Evolutionary conservation across 805 yeast genomes (phyloP), one percentile per base, ranked within the genome.

Genomic region (Starmerella khaoyaiensis): DNA sequence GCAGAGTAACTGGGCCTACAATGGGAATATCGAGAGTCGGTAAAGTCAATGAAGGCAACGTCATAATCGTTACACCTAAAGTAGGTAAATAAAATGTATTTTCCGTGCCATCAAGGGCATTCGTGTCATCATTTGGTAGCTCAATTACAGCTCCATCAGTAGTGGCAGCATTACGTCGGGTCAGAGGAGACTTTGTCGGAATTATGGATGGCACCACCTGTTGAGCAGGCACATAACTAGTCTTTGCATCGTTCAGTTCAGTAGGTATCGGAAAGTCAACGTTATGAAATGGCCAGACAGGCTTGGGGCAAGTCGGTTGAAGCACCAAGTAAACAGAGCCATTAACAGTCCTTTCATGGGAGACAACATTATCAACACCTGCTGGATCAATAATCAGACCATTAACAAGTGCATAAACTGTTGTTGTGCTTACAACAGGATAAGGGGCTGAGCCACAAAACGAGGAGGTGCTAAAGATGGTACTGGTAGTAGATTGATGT

Each of bases 231-330:
- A 17, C 17, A 12, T 15, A 21, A 12, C 21, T 18, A 9, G 23
- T 7, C 6, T 6, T 16, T 4, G 16, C 19, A 16, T 4, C 10
- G 3, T 22, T 9, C n/a, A 21, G 16, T n/a, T n/a, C n/a, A 11
- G 23, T 12, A 8, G 11, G 15, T 22, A 16, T 25, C 23, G 40
- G 39, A 14, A 28, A 27, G 4, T 22, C 19, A 8, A 31, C 15
- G 24, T 36, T 24, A 15, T 36, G n/a, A 25, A 30, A 40, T 1
- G 44, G 44, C 44, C 44, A 40, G 2, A 28, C 44, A 3, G 44
- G 44, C 4, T 23, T 20, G 2, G 21, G 8, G 12, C 24, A 16
- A 5, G 36, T 14, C 4, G 36, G 9, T 11, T 17, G 21, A 15
- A 31, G 10, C n/a, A 23, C 7, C 5, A 35, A 12, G 7, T 30